Base-by-base conservation (phyloP, 2,329 filamentous ascomycete genomes). In the Colletotrichum cuscutae region DNA sequence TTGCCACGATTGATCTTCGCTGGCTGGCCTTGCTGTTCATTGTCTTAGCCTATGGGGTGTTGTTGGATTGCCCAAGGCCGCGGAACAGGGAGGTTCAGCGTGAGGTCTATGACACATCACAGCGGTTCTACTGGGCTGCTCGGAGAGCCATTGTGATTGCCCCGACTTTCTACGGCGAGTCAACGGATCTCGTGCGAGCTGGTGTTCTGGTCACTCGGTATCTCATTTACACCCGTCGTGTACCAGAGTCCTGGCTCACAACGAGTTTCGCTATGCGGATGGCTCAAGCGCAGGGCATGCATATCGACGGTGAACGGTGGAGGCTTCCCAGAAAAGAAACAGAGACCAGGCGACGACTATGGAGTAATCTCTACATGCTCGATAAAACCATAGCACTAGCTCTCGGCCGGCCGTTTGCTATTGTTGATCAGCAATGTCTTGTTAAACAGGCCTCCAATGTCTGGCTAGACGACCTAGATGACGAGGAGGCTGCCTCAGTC, bases 11-110 rank as follows among this genome's bases (percentile, higher is more conserved):
- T 4, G 83, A 84, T 71, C 76, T 85, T 8, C 78, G 83, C 2
- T 85, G 83, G 83, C 78, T 84, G n/a, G 79, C 82, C 13, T 75
- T 84, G 22, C 73, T 84, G 0, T 84, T 85, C 68, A 83, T 84
- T 19, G 80, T 84, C 5, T 76, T 85, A 12, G 82, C 83, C 12
- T 83, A 82, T 59, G 81, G 82, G 2, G 82, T 80, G 2, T 76
- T 84, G 0, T 67, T 85, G 2, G 81, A 83, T 58, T 80, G 80
- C 53, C 81, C 81, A 2, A 72, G 76, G 2, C 78, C 77, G 9
- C 73, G 76, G 37, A 80, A 80, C 22, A 74, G 74, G 4, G 82
- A 84, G 61, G 77, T 77, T 22, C 81, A 83, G 65, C 77, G 80
- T 22, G 80, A 82, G 30, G 76, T 79, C 8, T 79, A 84, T 65